Conservation (phyloP, 805 yeast genomes). For the Alloascoidea africana region DNA sequence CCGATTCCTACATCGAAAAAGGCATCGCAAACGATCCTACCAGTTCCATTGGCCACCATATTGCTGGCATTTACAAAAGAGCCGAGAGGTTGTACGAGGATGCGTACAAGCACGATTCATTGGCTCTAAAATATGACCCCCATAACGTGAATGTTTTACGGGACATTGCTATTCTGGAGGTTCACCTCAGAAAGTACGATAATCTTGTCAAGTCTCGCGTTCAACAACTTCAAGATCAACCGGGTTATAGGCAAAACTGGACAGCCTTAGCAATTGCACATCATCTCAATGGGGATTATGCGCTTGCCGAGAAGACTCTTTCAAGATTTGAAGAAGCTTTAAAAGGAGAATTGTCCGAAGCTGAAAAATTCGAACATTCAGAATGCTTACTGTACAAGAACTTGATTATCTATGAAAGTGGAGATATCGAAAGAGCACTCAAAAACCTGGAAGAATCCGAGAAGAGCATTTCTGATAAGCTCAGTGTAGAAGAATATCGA, state of each 20-base stretch:
- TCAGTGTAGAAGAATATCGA: slow-evolving; percentile 46
- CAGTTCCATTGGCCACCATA: slow-evolving; percentile 67
- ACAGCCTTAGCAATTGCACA: slow-evolving; percentile 78
- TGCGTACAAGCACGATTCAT: slow-evolving; percentile 65
- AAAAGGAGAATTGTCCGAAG: slow-evolving; percentile 47
- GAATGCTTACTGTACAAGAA: slow-evolving; percentile 70
- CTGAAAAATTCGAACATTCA: slow-evolving; percentile 62
- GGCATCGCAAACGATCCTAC: slow-evolving; percentile 44
- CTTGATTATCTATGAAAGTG: slow-evolving; percentile 44
- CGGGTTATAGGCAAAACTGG: slow-evolving; percentile 87
- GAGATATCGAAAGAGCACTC: slow-evolving; percentile 51
- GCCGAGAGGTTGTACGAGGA: slow-evolving; percentile 51
- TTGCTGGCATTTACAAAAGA: slow-evolving; percentile 74
- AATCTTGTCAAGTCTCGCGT: slow-evolving; percentile 49
- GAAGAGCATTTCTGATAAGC: slow-evolving; percentile 38
- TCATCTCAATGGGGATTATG: slow-evolving; percentile 53
- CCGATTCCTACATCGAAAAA: slow-evolving; percentile 40
- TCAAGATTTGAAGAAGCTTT: slow-evolving; percentile 63
- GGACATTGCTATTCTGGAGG: slow-evolving; percentile 67
- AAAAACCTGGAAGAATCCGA: slow-evolving; percentile 35
- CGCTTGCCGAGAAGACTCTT: slow-evolving; percentile 57
- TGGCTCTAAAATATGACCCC: slow-evolving; percentile 65
- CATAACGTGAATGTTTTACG: slow-evolving; percentile 65
- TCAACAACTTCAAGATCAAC: slow-evolving; percentile 49
- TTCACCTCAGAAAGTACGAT: slow-evolving; percentile 65